Evolutionary conservation across 495 filamentous ascomycete species (phyloP).

Genomic region (Aspergillus leporis): DNA sequence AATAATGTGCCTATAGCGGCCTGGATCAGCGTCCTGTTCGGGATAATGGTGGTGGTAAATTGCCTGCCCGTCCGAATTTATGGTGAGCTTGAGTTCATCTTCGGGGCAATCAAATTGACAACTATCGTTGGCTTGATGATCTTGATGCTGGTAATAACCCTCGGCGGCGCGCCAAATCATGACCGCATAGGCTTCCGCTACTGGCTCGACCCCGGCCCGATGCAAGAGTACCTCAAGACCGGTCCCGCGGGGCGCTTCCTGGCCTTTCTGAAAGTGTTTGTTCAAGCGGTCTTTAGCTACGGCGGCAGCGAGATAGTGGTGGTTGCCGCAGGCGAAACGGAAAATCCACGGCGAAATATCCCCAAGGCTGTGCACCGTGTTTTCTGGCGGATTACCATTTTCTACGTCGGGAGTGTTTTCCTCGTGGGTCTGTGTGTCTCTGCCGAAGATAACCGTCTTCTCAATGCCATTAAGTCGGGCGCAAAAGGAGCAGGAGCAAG

Average conservation of each 20-base stretch:
- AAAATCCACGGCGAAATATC: conserved; percentile 71
- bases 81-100: conserved; percentile 48
- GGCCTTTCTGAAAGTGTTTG: conserved; percentile 39
- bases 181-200: conserved; percentile 41
- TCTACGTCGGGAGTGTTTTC: conserved; percentile 63
- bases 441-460: background rate
- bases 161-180: conserved; percentile 27
- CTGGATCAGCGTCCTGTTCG: conserved; percentile 47
- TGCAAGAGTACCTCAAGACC: conserved; percentile 41
- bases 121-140: conserved; percentile 48
- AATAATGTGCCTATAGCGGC: conserved; percentile 34
- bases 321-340: conserved; percentile 76
- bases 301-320: conserved; percentile 70
- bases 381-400: conserved; percentile 80
- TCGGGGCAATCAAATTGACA: conserved; percentile 46
- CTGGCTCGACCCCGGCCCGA: conserved; percentile 51
- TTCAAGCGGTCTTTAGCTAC: conserved; percentile 47
- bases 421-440: conserved; percentile 50
- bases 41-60: conserved; percentile 45
- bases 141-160: conserved; percentile 50
- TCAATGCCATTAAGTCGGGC: conserved; percentile 19
- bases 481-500: conserved; percentile 4
- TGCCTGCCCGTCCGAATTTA: conserved; percentile 44
- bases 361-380: conserved; percentile 76
- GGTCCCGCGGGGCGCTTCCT: conserved; percentile 44